Base-by-base conservation (phyloP, 805 yeast species). In the Danielozyma ontarioensis region DNA sequence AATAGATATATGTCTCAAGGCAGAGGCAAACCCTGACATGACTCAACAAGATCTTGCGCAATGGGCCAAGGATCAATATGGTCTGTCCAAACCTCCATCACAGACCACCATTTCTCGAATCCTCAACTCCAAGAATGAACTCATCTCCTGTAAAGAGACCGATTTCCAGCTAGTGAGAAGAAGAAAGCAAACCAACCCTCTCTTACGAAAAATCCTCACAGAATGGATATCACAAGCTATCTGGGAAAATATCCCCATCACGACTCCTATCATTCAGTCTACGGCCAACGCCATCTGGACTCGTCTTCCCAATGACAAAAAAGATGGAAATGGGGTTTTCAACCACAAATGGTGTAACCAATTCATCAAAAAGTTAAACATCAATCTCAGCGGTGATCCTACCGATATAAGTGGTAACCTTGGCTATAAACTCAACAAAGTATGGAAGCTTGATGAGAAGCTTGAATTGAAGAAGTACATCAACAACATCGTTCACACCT, bases 221-320 rank as follows among this genome's bases (percentile, higher is more conserved):
- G 84, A 79, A 49, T 79, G 84, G 84, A 74, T 78, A 26, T 69
- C 79, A 0, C 84, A 78, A 48, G 74, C 79, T 16, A 70, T 71
- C 2, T 79, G 85, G 84, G 80, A 76, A 46, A 73, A 70, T 30
- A 74, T 78, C 23, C 83, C 84, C 3, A 70, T 78, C 2, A 74
- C 83, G 1, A 70, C 80, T 0, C 82, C 83, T 1, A 75, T 78
- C 13, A 64, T 79, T 25, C 80, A 76, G 43, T 74, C 72, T 50
- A 74, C 84, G 2, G 83, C 85, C 3, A 65, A 70, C 28, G 70
- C 78, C 5, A 72, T 79, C 19, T 79, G 85, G 85, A 75, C 72
- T 31, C 61, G 74, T 32, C 57, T 78, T 4, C 82, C 84, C 1
- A 54, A 64, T 1, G 57, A 62, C 14, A 64, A 66, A 36, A 72